Evolutionary conservation across 768 basidiomycete species (phyloP), one percentile per base, ranked within the genome.

Genomic region (Peribolospora kevripleyi): DNA sequence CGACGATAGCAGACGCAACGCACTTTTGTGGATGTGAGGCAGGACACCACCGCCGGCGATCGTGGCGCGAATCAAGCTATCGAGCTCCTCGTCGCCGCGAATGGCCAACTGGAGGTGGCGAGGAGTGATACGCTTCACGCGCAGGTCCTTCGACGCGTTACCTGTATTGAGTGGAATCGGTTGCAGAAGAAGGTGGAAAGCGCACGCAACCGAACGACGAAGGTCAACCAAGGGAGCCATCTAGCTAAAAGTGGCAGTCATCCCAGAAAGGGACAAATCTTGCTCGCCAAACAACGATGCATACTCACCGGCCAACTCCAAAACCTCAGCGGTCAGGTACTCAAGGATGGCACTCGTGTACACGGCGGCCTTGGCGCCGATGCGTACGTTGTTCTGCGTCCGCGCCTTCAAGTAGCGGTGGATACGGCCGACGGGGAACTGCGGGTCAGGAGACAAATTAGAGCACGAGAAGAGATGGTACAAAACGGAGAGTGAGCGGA

Each of bases 401-500:
- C 82, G 76, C 65, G 81, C 81, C 67, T 93, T 88, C 61, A 93
- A 70, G 70, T 84, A 91, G 72, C 90, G 78, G 67, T 97, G 90
- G 55, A 93, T 88, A 84, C 88, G 88, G 52, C 88, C 87, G 48
- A 93, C 90, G 43, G 88, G 87, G 68, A 93, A 93, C 86, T 88
- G 62, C 8, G 52, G 2, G 47, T 14, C 46, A 1, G 10, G 55
- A n/a, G 54, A 46, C 14, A 54, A 10, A 3, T 13, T 4, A 7
- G 39, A 50, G 48, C 41, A 14, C 36, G 46, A 41, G 48, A 53
- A 48, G 52, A 42, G 14, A 39, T 25, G 11, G 37, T 38, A 42
- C 46, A 25, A 9, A 48, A 46, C 38, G 42, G 48, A 55, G 39
- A 51, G 52, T 48, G 55, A 40, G 13, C 37, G 47, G 3, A n/a